Percentiles rank a stretch among this genome's conserved stretches.
phyloP scores from a whole-genome alignment of 2,329 filamentous ascomycete species.

The Botrytis medusae region DNA sequence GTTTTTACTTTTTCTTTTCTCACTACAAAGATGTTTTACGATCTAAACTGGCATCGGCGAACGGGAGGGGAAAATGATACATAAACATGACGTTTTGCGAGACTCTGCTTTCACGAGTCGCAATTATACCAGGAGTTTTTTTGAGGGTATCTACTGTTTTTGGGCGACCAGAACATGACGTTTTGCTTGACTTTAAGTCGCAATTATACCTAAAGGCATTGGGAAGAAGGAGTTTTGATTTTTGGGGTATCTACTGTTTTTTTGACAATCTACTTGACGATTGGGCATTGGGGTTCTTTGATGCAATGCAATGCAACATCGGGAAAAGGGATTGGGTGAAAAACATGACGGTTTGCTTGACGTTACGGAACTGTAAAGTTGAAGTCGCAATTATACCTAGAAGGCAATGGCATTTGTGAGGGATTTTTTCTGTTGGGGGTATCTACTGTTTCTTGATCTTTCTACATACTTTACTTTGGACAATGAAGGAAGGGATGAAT shows the following conservation, averaged over 20 bases:
- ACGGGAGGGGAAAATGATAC: neutral
- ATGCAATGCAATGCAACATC: neutral
- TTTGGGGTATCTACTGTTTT: neutral
- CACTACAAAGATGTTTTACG: slow-evolving; percentile 14
- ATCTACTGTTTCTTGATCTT: neutral
- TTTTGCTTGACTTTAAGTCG: slow-evolving; percentile 8
- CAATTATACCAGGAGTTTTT: slow-evolving; percentile 18
- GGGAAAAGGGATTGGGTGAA: neutral
- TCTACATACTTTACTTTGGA: neutral
- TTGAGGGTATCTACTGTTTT: slow-evolving; percentile 2
- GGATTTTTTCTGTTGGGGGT: neutral
- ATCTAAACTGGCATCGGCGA: slow-evolving; percentile 13
- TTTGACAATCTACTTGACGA: neutral
- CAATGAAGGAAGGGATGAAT: too few species aligned
- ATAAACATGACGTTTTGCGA: slow-evolving; percentile 17
- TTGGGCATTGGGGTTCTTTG: neutral
- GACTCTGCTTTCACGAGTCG: neutral
- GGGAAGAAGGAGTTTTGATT: neutral
- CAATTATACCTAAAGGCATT: slow-evolving; percentile 9
- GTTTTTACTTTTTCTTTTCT: slow-evolving; percentile 5
- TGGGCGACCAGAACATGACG: slow-evolving; percentile 6
- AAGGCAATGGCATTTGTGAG: neutral
- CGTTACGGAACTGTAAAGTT: neutral
- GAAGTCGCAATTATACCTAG: slow-evolving; percentile 1
- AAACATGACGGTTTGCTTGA: slow-evolving; percentile 3